These are phyloP conservation scores for Suillus sp. DNA, from an alignment of 768 basidiomycete species.

Conservation along the genomic window DNA sequence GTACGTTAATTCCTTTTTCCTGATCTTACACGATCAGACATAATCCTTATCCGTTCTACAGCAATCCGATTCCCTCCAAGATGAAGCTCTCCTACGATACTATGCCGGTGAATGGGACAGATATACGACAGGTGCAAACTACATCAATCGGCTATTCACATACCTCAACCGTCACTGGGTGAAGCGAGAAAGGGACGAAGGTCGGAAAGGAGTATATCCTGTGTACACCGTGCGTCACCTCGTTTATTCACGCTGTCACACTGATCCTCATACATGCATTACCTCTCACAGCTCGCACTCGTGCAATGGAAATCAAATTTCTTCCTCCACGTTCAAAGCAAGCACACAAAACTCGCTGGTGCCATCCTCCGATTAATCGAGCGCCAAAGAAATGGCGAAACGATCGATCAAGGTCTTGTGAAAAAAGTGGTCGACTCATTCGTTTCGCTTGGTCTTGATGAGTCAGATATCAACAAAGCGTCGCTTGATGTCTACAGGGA, in stretches of 20 bases:
- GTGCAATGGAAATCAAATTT: constrained; percentile 95
- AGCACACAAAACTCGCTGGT: constrained; percentile 77
- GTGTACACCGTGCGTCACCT: constrained; percentile 83
- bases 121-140: constrained; percentile 96
- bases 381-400: constrained; percentile 90
- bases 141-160: constrained; percentile 95
- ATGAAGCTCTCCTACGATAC: constrained; percentile 86
- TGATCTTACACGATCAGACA: not conserved
- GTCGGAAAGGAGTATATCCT: constrained; percentile 89
- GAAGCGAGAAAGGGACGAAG: constrained; percentile 96
- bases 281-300: constrained; percentile 69
- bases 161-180: constrained; percentile 99
- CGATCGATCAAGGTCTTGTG: constrained; percentile 88
- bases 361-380: constrained; percentile 91
- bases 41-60: constrained; percentile 35
- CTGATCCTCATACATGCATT: constrained; percentile 9
- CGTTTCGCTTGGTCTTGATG: constrained; percentile 92
- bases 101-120: constrained; percentile 94
- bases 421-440: constrained; percentile 96
- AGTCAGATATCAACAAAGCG: constrained; percentile 87
- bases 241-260: not conserved
- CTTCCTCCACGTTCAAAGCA: constrained; percentile 85
- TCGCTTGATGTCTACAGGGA: constrained; percentile 93
- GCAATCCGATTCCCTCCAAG: constrained; percentile 79
- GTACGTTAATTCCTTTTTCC: constrained; percentile 44